Evolutionary conservation across 2,329 filamentous ascomycete species (phyloP).

Genomic region (Botrytis sinoallii): DNA sequence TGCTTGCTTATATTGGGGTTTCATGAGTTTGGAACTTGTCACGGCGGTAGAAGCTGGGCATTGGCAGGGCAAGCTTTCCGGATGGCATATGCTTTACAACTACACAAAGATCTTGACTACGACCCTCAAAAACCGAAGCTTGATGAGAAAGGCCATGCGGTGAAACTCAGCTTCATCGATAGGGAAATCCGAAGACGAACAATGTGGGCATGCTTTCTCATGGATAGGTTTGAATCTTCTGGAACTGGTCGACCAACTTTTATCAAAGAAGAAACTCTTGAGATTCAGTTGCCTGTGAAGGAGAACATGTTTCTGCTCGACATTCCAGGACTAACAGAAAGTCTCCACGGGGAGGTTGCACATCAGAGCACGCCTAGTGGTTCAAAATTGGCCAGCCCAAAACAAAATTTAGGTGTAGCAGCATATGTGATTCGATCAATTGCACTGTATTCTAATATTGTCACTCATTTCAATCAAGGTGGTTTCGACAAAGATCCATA

Average conservation of each 20-base stretch:
- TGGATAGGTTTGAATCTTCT: constrained; percentile 97
- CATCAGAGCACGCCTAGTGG: constrained; percentile 60
- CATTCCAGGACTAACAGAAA: constrained; percentile 83
- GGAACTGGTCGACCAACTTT: constrained; percentile 91
- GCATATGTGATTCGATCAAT: constrained; percentile 86
- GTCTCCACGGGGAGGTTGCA: constrained; percentile 67
- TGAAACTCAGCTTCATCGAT: constrained; percentile 81
- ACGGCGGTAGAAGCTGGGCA: constrained; percentile 93
- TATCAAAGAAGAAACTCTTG: constrained; percentile 82
- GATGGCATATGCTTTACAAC: constrained; percentile 93
- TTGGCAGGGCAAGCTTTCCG: constrained; percentile 91
- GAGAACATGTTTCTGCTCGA: constrained; percentile 89
- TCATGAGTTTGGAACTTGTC: constrained; percentile 95
- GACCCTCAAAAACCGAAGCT: constrained; percentile 66
- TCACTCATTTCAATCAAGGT: constrained; percentile 86
- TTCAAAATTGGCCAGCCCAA: constrained; percentile 63
- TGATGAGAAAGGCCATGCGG: constrained; percentile 42
- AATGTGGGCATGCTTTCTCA: constrained; percentile 98
- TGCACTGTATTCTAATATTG: constrained; percentile 83
- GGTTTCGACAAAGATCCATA: constrained; percentile 75
- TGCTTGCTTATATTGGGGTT: constrained; percentile 84
- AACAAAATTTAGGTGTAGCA: constrained; percentile 88
- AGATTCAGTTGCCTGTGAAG: constrained; percentile 86
- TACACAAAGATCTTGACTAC: constrained; percentile 86
- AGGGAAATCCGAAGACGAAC: constrained; percentile 87